phyloP scores from a whole-genome alignment of 208 protist species.

The Wallacemonas rigidus region DNA sequence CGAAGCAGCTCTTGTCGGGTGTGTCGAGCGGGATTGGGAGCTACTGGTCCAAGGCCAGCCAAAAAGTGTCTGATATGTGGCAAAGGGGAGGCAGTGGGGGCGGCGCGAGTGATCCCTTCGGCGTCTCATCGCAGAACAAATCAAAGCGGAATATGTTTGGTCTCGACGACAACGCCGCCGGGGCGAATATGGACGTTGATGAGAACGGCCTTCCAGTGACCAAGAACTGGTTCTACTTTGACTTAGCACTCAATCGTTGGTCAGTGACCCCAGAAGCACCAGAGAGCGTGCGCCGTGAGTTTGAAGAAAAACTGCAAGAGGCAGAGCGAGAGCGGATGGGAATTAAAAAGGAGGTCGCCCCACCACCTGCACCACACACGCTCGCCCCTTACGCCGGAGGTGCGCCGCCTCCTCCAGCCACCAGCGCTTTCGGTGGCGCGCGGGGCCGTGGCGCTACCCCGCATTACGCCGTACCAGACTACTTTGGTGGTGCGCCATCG shows the following conservation, averaged over 20 bases:
- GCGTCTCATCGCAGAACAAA: background rate
- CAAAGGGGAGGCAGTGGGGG: conserved; percentile 10
- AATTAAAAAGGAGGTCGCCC: conserved; percentile 34
- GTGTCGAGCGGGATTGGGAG: conserved; percentile 7
- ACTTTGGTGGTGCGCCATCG: conserved; percentile 38
- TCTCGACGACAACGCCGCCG: conserved; percentile 20
- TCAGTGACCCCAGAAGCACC: conserved; percentile 73
- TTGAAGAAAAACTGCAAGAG: conserved; percentile 58
- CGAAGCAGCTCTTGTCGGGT: conserved; percentile 2
- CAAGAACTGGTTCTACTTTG: conserved; percentile 87
- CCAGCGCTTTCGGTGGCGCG: conserved; percentile 16
- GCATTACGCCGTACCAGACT: conserved; percentile 74
- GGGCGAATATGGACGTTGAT: conserved; percentile 61
- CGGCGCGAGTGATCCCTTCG: conserved; percentile 4
- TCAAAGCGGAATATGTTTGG: conserved; percentile 4
- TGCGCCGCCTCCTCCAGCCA: conserved; percentile 12
- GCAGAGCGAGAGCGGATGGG: conserved; percentile 57
- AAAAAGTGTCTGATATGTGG: conserved; percentile 11
- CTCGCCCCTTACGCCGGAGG: background rate
- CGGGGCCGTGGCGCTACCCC: conserved; percentile 22
- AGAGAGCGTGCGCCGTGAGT: conserved; percentile 62
- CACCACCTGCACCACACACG: conserved; percentile 36
- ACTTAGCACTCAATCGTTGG: conserved; percentile 71
- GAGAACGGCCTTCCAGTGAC: conserved; percentile 80
- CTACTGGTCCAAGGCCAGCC: conserved; percentile 18